A percentile compares a stretch with the other conserved stretches of the same genome.
Conservation (phyloP, 768 basidiomycete species). For the Collybia mongolica region DNA sequence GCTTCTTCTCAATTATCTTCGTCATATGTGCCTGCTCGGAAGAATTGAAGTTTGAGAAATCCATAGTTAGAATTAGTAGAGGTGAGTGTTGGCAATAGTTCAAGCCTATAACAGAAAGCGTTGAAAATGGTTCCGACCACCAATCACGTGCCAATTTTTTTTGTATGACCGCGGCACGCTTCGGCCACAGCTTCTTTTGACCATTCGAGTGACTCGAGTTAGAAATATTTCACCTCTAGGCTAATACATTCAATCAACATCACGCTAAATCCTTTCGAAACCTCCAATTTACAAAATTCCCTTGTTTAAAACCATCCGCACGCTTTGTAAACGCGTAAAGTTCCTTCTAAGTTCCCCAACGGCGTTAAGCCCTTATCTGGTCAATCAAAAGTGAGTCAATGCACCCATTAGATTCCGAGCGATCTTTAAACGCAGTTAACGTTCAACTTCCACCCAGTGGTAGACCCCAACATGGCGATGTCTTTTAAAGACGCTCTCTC, state of each 20-base stretch:
- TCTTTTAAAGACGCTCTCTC: slow-evolving; percentile 77
- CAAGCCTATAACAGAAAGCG: background rate
- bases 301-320: no score
- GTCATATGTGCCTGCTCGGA: slow-evolving; percentile 97
- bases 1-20: slow-evolving; percentile 93
- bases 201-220: no score
- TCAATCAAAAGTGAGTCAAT: slow-evolving; percentile 7
- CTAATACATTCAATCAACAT: no score
- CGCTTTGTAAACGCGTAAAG: no score
- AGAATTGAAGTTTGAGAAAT: slow-evolving; percentile 85
- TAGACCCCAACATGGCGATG: slow-evolving; percentile 61
- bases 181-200: no score
- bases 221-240: background rate
- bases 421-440: background rate
- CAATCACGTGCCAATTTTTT: no score
- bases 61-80: slow-evolving; percentile 50
- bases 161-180: no score
- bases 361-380: background rate
- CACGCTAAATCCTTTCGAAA: no score
- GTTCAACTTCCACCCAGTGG: slow-evolving; percentile 30
- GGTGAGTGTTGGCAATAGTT: slow-evolving; percentile 8
- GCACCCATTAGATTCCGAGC: background rate
- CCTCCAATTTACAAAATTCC: no score
- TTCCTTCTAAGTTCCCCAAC: background rate
- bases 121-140: no score